Conservation (phyloP, 768 basidiomycete genomes). For the Chalciporus piperatus region DNA sequence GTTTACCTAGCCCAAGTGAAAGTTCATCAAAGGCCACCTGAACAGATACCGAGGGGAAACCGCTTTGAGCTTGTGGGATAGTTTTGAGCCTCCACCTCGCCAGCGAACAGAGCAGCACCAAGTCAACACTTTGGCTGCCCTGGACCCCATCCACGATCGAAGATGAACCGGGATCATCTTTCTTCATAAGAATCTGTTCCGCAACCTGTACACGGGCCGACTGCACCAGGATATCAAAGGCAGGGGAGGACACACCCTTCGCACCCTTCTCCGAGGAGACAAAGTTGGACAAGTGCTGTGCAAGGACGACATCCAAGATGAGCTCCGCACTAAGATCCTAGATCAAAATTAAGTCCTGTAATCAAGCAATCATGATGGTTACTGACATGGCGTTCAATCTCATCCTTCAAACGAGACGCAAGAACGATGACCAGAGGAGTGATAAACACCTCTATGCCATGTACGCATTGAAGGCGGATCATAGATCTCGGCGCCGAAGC, state of each 20-base stretch:
- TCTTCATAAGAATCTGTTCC: conserved; percentile 40
- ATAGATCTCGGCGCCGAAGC: conserved; percentile 7
- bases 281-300: conserved; percentile 35
- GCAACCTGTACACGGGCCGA: conserved; percentile 40
- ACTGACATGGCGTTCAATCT: conserved; percentile 46
- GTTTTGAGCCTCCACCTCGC: conserved; percentile 15
- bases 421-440: conserved; percentile 55
- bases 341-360: conserved; percentile 5
- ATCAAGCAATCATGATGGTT: neutral
- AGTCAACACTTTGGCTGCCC: conserved; percentile 13
- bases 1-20: conserved; percentile 9
- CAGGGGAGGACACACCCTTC: conserved; percentile 14
- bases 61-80: neutral
- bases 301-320: conserved; percentile 41
- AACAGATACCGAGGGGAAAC: neutral
- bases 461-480: conserved; percentile 39
- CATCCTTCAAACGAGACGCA: conserved; percentile 44
- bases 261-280: conserved; percentile 21
- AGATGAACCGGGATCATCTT: neutral
- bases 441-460: conserved; percentile 41
- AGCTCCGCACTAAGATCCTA: conserved; percentile 40
- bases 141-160: neutral
- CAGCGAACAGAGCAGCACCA: conserved; percentile 17
- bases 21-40: conserved; percentile 17
- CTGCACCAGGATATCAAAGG: conserved; percentile 44